Evolutionary conservation across 345 rosid species (phyloP).

Genomic region (Zanthoxylum bungeanum): DNA sequence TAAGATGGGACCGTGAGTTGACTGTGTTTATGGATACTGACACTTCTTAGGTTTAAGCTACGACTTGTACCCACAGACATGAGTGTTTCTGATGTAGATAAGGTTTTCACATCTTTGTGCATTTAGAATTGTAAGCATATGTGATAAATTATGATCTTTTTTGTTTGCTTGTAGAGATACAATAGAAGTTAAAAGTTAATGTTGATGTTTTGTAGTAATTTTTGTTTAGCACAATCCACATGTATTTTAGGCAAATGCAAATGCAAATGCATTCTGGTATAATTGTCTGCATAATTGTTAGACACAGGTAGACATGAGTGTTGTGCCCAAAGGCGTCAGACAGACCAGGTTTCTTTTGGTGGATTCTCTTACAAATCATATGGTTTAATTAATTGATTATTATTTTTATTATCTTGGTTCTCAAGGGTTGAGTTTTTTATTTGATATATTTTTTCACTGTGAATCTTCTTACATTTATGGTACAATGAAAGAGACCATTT

Average conservation of each 20-base stretch:
- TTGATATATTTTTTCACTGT: background rate
- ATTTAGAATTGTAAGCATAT: background rate
- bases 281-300: background rate
- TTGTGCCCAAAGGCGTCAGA: background rate
- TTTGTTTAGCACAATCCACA: background rate
- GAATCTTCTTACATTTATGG: background rate
- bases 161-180: constrained; percentile 1
- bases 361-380: background rate
- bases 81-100: background rate
- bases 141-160: background rate
- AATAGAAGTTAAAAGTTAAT: background rate
- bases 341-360: background rate
- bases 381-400: background rate
- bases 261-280: background rate
- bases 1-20: background rate
- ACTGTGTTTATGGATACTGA: background rate
- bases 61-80: background rate
- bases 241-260: background rate
- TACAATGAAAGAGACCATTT: background rate
- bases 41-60: background rate
- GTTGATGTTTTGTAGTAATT: background rate
- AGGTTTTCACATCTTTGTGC: background rate
- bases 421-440: background rate
- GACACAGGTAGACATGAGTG: background rate
- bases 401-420: no score